phyloP scores from a whole-genome alignment of 108 stramenopile species.

The Pseudonitzschia multiseries region DNA sequence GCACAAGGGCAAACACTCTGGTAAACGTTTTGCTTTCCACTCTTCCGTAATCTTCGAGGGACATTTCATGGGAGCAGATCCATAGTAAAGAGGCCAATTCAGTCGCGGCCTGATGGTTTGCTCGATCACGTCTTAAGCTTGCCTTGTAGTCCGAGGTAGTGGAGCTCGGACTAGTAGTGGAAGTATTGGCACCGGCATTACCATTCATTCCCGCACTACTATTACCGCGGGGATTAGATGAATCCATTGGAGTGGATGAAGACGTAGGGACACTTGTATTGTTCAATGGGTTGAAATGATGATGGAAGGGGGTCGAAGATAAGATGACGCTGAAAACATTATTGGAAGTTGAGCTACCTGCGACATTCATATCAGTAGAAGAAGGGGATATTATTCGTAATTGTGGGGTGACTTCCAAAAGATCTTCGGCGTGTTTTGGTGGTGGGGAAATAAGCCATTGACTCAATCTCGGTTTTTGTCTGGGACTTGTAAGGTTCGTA shows the following conservation, averaged over 20 bases:
- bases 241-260: background rate
- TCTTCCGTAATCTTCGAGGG: constrained; percentile 71
- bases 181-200: background rate
- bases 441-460: constrained; percentile 23
- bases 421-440: constrained; percentile 65
- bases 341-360: constrained; percentile 25
- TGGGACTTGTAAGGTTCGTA: constrained; percentile 12
- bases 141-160: constrained; percentile 50
- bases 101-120: constrained; percentile 66
- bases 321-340: constrained; percentile 24
- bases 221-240: background rate
- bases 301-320: constrained; percentile 1
- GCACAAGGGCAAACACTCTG: constrained; percentile 70
- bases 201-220: background rate
- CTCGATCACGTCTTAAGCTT: constrained; percentile 51
- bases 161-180: background rate
- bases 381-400: constrained; percentile 68
- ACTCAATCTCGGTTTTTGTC: constrained; percentile 21
- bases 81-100: constrained; percentile 77
- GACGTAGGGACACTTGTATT: background rate
- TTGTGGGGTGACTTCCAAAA: constrained; percentile 74
- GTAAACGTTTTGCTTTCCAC: constrained; percentile 83
- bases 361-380: constrained; percentile 72
- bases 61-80: constrained; percentile 80
- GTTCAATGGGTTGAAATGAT: background rate